phyloP scores from a whole-genome alignment of 768 basidiomycete species.

The Pholiota molesta region DNA sequence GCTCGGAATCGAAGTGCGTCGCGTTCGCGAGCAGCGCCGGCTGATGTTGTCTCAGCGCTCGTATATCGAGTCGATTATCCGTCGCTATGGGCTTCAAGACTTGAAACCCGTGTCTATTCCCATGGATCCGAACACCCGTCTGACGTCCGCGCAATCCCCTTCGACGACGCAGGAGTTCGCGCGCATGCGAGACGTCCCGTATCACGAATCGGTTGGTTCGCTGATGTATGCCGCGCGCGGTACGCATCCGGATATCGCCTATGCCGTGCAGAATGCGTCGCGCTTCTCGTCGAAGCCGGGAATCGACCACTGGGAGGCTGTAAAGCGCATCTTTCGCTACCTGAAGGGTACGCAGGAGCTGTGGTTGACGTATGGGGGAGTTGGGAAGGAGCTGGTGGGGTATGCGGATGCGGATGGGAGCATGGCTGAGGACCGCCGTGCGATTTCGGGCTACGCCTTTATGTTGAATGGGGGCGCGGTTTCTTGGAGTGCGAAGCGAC shows the following conservation, averaged over 20 bases:
- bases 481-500: conserved; percentile 34
- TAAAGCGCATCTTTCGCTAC: conserved; percentile 12
- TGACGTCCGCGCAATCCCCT: conserved; percentile 23
- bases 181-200: conserved; percentile 26
- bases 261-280: not conserved
- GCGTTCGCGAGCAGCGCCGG: conserved; percentile 17
- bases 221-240: conserved; percentile 19
- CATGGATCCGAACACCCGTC: conserved; percentile 9
- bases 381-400: not conserved
- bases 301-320: conserved; percentile 8
- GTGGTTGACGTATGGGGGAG: conserved; percentile 13
- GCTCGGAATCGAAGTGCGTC: conserved; percentile 31
- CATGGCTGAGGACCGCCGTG: conserved; percentile 3
- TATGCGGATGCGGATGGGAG: conserved; percentile 11
- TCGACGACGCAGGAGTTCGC: conserved; percentile 14
- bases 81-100: conserved; percentile 27
- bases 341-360: conserved; percentile 9
- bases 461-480: conserved; percentile 27
- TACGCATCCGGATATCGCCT: conserved; percentile 12
- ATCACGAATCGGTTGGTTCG: conserved; percentile 29
- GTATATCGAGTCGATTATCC: conserved; percentile 27
- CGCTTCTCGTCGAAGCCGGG: conserved; percentile 6
- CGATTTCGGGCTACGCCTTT: conserved; percentile 20
- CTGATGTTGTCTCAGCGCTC: conserved; percentile 8
- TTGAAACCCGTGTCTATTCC: conserved; percentile 26